Percentiles rank a stretch among this genome's conserved stretches.
These are phyloP conservation scores for Sanghuangporus weigelae DNA, from an alignment of 1,284 basidiomycete genomes.

Conservation along the genomic window DNA sequence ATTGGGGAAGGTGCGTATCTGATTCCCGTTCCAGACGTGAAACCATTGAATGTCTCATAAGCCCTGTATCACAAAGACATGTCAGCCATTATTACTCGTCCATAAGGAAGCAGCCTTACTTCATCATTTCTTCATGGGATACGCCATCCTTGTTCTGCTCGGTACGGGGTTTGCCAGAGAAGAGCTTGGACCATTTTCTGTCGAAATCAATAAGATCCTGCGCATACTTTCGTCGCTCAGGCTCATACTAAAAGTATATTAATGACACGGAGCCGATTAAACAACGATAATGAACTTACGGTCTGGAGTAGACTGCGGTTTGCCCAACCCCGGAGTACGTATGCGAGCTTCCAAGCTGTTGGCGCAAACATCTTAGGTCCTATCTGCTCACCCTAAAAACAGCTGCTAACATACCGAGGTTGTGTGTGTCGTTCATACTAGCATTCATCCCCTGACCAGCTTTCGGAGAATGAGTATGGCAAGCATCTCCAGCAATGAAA, in stretches of 20 bases:
- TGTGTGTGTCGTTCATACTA: slow-evolving; percentile 81
- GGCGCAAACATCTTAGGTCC: not conserved
- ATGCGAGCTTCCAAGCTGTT: slow-evolving; percentile 71
- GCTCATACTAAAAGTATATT: slow-evolving; percentile 51
- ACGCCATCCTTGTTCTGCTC: slow-evolving; percentile 54
- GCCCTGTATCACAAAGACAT: slow-evolving; percentile 30
- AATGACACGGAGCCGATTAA: not conserved
- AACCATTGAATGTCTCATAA: slow-evolving; percentile 53
- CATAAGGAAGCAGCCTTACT: slow-evolving; percentile 31
- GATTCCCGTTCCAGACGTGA: slow-evolving; percentile 61
- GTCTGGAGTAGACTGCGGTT: slow-evolving; percentile 63
- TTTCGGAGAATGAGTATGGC: slow-evolving; percentile 83
- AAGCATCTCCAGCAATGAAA: slow-evolving; percentile 80
- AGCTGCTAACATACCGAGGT: slow-evolving; percentile 43
- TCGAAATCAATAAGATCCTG: slow-evolving; percentile 81
- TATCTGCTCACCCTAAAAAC: not conserved
- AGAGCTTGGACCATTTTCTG: slow-evolving; percentile 66
- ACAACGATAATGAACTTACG: slow-evolving; percentile 34
- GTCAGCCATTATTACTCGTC: not conserved
- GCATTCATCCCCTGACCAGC: slow-evolving; percentile 75
- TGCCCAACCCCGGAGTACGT: slow-evolving; percentile 70
- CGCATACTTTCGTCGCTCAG: slow-evolving; percentile 68
- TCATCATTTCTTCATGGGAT: slow-evolving; percentile 59
- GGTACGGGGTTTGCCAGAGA: slow-evolving; percentile 70
- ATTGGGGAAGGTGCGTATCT: slow-evolving; percentile 54